These are phyloP conservation scores for Leavenworthia alabamica DNA, from an alignment of 345 rosid genomes.

Conservation along the genomic window DNA sequence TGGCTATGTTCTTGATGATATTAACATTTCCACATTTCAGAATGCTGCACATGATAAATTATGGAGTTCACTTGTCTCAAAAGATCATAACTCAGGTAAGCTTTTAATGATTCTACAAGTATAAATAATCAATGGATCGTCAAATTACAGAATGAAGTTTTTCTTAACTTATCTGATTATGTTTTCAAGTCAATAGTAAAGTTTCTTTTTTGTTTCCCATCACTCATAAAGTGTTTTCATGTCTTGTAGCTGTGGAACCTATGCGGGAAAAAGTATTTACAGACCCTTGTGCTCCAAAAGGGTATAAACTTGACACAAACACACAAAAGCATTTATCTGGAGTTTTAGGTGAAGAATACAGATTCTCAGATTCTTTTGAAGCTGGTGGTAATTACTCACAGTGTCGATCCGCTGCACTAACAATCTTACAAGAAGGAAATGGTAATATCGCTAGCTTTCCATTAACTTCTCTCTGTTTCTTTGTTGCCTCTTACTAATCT, in stretches of 20 bases:
- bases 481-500: constrained; percentile 12
- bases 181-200: not conserved
- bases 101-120: not conserved
- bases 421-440: constrained; percentile 66
- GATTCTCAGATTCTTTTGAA: constrained; percentile 37
- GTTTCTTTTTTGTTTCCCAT: not conserved
- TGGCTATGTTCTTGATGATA: constrained; percentile 10
- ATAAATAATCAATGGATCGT: not conserved
- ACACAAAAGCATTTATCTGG: constrained; percentile 44
- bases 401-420: constrained; percentile 82
- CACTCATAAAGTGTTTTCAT: not conserved
- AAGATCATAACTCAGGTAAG: constrained; percentile 43
- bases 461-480: not conserved
- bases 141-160: not conserved
- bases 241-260: constrained; percentile 42
- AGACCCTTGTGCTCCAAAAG: constrained; percentile 92
- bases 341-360: constrained; percentile 37
- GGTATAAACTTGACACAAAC: constrained; percentile 39
- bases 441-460: constrained; percentile 33
- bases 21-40: constrained; percentile 39
- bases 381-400: constrained; percentile 82
- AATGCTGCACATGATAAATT: constrained; percentile 75
- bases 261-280: constrained; percentile 29
- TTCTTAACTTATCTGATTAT: not conserved
- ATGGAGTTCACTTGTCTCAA: constrained; percentile 54